These are phyloP conservation scores for Sclerotinia borealis DNA, from an alignment of 2,329 filamentous ascomycete species.

Conservation along the genomic window DNA sequence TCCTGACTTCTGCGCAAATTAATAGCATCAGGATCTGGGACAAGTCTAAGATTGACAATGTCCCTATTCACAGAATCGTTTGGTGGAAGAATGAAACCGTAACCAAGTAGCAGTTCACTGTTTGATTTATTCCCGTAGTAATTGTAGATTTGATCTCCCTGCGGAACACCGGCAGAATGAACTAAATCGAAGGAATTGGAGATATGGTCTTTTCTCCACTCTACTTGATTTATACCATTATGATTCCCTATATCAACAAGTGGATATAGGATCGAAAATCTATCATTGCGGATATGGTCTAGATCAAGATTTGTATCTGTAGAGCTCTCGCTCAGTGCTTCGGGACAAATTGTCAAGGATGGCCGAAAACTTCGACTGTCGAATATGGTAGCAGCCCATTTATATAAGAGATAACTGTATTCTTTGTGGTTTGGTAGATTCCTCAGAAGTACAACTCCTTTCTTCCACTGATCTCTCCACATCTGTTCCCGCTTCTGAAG, in stretches of 20 bases:
- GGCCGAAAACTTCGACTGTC: conserved; percentile 60
- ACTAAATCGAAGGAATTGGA: conserved; percentile 38
- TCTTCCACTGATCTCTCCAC: conserved; percentile 27
- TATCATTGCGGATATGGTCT: conserved; percentile 23
- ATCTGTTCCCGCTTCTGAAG: conserved; percentile 21
- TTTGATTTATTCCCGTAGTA: conserved; percentile 75
- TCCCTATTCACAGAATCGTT: conserved; percentile 34
- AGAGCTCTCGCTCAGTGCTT: conserved; percentile 1
- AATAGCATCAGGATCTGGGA: conserved; percentile 14
- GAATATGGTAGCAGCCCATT: conserved; percentile 61
- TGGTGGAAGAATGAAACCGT: conserved; percentile 53
- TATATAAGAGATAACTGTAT: conserved; percentile 43
- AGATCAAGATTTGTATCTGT: conserved; percentile 4
- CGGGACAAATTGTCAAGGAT: conserved; percentile 42
- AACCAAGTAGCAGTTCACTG: conserved; percentile 59
- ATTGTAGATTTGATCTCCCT: conserved; percentile 55
- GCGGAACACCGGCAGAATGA: conserved; percentile 38
- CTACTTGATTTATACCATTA: conserved; percentile 50
- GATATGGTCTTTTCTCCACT: conserved; percentile 49
- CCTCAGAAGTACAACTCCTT: conserved; percentile 20
- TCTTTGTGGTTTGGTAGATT: conserved; percentile 13
- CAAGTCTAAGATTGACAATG: conserved; percentile 26
- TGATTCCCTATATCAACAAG: conserved; percentile 70
- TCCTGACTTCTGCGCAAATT: conserved; percentile 21
- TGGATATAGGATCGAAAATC: conserved; percentile 57